Conservation (phyloP, 257 asterid species). For the Echium plantagineum region DNA sequence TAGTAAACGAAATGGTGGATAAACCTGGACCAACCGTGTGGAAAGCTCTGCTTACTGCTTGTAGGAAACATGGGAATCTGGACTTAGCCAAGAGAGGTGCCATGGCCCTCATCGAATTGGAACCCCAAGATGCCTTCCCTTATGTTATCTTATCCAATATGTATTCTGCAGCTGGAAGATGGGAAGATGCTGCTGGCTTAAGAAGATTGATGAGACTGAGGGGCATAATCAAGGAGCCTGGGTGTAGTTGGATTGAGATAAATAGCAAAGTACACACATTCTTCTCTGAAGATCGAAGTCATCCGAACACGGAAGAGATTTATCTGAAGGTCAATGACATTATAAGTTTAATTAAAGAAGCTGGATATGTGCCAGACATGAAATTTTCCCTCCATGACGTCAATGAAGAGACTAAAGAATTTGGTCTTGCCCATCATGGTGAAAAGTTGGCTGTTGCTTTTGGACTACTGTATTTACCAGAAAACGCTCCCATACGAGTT, state of each 20-base stretch:
- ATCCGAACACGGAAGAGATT: constrained; percentile 28
- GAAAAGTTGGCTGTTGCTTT: constrained; percentile 81
- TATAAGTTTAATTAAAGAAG: constrained; percentile 35
- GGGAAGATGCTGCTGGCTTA: constrained; percentile 60
- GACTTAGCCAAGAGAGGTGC: constrained; percentile 66
- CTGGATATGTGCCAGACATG: constrained; percentile 59
- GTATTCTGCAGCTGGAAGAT: constrained; percentile 47
- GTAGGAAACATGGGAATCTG: constrained; percentile 47
- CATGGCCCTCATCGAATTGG: constrained; percentile 38
- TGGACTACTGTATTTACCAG: constrained; percentile 37
- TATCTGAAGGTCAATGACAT: constrained; percentile 40
- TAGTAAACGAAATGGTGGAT: constrained; percentile 37
- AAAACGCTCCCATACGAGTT: constrained; percentile 39
- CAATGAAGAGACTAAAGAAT: constrained; percentile 49
- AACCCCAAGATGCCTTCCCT: constrained; percentile 60
- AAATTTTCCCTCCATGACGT: constrained; percentile 57
- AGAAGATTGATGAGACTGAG: constrained; percentile 46
- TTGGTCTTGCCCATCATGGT: constrained; percentile 51
- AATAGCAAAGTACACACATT: constrained; percentile 37
- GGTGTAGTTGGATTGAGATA: constrained; percentile 66
- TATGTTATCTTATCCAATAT: constrained; percentile 66
- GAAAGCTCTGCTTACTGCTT: constrained; percentile 75
- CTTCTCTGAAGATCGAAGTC: constrained; percentile 52
- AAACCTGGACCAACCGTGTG: constrained; percentile 58
- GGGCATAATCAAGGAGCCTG: constrained; percentile 54